Evolutionary conservation across 768 basidiomycete genomes (phyloP).

Genomic region (Chlorophyllum brunneum): DNA sequence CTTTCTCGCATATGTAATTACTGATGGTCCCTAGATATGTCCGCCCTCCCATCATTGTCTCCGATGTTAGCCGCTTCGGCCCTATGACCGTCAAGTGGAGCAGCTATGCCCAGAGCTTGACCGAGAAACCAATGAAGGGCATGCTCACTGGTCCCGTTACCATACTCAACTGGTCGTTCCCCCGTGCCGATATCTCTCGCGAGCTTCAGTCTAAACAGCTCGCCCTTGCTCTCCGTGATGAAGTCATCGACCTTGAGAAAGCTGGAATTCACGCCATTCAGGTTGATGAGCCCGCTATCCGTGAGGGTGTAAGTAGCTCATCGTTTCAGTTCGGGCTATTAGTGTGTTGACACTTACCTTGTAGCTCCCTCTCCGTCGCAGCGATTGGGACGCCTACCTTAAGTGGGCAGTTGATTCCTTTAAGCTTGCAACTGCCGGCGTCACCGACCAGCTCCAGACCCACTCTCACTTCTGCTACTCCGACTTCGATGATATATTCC

Average conservation of each 20-base stretch:
- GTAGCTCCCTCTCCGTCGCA: slow-evolving; percentile 91
- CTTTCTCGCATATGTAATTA: slow-evolving; percentile 4
- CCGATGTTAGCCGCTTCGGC: slow-evolving; percentile 88
- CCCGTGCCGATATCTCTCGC: slow-evolving; percentile 94
- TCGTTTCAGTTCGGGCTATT: background rate
- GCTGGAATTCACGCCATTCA: slow-evolving; percentile 98
- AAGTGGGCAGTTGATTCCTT: slow-evolving; percentile 99
- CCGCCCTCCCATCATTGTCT: slow-evolving; percentile 97
- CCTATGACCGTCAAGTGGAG: slow-evolving; percentile 98
- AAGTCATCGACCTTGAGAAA: slow-evolving; percentile 94
- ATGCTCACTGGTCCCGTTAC: slow-evolving; percentile 99
- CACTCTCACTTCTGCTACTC: slow-evolving; percentile 99
- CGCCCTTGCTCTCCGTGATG: slow-evolving; percentile 95
- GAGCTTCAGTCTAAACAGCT: slow-evolving; percentile 98
- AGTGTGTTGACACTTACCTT: slow-evolving; percentile 14
- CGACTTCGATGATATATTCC: slow-evolving; percentile 98
- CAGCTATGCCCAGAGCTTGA: slow-evolving; percentile 92
- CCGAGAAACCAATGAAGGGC: slow-evolving; percentile 96
- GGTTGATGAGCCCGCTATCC: slow-evolving; percentile 99
- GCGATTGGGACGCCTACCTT: slow-evolving; percentile 96
- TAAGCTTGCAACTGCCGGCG: slow-evolving; percentile 95
- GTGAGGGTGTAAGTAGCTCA: slow-evolving; percentile 80
- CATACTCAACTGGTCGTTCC: slow-evolving; percentile 99
- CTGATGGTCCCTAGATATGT: slow-evolving; percentile 61
- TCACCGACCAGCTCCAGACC: slow-evolving; percentile 89